Evolutionary conservation across 768 basidiomycete species (phyloP).

Genomic region (Suillus hirtellus): DNA sequence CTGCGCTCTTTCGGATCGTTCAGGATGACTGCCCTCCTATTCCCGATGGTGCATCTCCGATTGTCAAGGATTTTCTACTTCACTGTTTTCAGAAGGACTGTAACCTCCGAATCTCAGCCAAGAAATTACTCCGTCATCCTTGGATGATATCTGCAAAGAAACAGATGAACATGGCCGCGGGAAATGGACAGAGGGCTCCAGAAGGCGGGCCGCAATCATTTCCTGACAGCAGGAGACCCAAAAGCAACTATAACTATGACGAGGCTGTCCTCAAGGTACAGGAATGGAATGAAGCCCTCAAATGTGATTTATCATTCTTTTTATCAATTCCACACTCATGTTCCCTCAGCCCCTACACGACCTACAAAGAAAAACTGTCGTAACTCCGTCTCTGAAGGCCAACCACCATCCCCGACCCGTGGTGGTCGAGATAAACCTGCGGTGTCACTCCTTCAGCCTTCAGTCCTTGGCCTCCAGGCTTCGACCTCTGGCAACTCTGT

Average conservation of each 20-base stretch:
- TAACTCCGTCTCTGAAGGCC: slow-evolving; percentile 33
- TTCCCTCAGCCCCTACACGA: slow-evolving; percentile 62
- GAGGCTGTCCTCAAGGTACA: slow-evolving; percentile 94
- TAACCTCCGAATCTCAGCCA: slow-evolving; percentile 91
- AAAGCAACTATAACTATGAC: slow-evolving; percentile 86
- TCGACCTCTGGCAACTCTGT: slow-evolving; percentile 33
- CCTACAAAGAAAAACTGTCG: slow-evolving; percentile 67
- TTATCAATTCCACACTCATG: slow-evolving; percentile 11
- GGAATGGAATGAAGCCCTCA: slow-evolving; percentile 98
- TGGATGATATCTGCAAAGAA: slow-evolving; percentile 92
- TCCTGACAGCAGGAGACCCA: slow-evolving; percentile 45
- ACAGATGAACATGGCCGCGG: slow-evolving; percentile 51
- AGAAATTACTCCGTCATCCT: slow-evolving; percentile 88
- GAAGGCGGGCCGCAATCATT: slow-evolving; percentile 24
- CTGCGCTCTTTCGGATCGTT: slow-evolving; percentile 96
- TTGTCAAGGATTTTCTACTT: slow-evolving; percentile 94
- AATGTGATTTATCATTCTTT: slow-evolving; percentile 54
- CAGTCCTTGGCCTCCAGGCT: slow-evolving; percentile 36
- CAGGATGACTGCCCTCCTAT: slow-evolving; percentile 98
- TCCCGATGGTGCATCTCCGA: slow-evolving; percentile 91
- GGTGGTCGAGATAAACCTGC: slow-evolving; percentile 29
- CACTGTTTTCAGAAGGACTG: slow-evolving; percentile 99
- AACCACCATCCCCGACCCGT: slow-evolving; percentile 46
- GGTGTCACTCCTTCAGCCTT: slow-evolving; percentile 30
- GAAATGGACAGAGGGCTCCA: slow-evolving; percentile 26